phyloP scores from a whole-genome alignment of 148 eudicot genomes.

The Persicaria tinctoria region DNA sequence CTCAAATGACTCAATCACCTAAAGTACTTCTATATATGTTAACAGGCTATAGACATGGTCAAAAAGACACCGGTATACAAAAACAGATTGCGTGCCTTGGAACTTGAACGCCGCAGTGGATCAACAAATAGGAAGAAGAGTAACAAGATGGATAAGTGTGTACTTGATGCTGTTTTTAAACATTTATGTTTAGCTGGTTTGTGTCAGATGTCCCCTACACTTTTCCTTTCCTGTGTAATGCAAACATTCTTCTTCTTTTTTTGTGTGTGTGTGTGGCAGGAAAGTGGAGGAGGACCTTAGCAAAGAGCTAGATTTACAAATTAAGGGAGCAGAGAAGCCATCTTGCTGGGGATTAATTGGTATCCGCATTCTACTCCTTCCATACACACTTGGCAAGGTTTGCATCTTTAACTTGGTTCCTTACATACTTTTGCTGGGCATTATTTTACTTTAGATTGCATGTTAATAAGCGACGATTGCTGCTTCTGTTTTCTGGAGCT shows the following conservation, averaged over 20 bases:
- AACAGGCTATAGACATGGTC: conserved; percentile 88
- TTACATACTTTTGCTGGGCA: neutral
- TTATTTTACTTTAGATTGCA: neutral
- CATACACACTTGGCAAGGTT: conserved; percentile 82
- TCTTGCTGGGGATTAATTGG: conserved; percentile 76
- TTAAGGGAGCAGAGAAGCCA: conserved; percentile 92
- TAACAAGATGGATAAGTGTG: conserved; percentile 63
- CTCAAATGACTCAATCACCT: neutral
- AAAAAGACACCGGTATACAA: conserved; percentile 94
- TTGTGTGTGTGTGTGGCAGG: conserved; percentile 27
- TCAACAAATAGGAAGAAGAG: conserved; percentile 64
- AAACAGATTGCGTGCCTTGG: conserved; percentile 70
- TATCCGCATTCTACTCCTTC: conserved; percentile 68
- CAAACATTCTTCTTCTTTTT: neutral
- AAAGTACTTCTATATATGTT: neutral
- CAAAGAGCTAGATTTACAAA: conserved; percentile 94
- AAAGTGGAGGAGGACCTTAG: conserved; percentile 66
- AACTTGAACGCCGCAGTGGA: conserved; percentile 87
- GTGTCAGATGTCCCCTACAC: neutral
- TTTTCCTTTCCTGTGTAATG: neutral
- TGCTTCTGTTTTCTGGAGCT: neutral
- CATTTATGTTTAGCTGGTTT: neutral
- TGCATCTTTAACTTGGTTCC: neutral
- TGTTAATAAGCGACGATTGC: neutral
- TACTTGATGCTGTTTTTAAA: conserved; percentile 9